These are phyloP conservation scores for Casaregolazyma suthepensis DNA, from an alignment of 1,139 yeast species.

Conservation along the genomic window DNA sequence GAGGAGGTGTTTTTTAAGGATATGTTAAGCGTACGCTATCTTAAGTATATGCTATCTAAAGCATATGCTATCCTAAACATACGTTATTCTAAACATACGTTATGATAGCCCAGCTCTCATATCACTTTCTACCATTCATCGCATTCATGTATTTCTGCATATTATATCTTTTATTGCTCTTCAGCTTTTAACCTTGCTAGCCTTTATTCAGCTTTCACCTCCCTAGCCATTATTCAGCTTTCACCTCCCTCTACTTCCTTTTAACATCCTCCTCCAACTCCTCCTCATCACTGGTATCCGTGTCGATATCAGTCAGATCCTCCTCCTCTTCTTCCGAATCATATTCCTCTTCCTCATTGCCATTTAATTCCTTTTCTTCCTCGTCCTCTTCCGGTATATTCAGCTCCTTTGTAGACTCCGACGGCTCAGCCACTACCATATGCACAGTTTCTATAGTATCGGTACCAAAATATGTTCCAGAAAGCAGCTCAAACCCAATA, in stretches of 20 bases:
- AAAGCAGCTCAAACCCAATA: conserved; percentile 38
- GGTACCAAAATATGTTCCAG: conserved; percentile 36
- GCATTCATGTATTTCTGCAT: conserved; percentile 16
- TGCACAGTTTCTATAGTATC: conserved; percentile 35
- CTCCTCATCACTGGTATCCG: conserved; percentile 27
- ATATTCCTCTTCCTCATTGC: conserved; percentile 20
- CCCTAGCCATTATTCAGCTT: not conserved
- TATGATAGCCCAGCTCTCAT: too few relatives aligned
- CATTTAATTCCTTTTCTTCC: conserved; percentile 42
- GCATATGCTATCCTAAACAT: too few relatives aligned
- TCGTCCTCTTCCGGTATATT: conserved; percentile 27
- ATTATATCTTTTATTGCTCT: conserved; percentile 15
- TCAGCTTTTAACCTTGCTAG: too few relatives aligned
- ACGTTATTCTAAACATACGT: too few relatives aligned
- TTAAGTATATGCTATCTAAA: too few relatives aligned
- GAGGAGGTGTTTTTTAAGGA: too few relatives aligned
- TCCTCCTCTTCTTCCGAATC: conserved; percentile 24
- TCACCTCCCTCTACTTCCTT: conserved; percentile 1
- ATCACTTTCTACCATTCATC: conserved; percentile 1
- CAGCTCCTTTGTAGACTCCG: conserved; percentile 23
- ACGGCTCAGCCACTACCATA: conserved; percentile 34
- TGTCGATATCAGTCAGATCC: conserved; percentile 27
- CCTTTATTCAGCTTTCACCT: not conserved
- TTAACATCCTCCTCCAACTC: conserved; percentile 13
- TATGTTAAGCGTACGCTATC: too few relatives aligned